A percentile compares a stretch with the other conserved stretches of the same genome.
phyloP scores from a whole-genome alignment of 2,329 filamentous ascomycete genomes.

The Mycosphaerella arachidis region DNA sequence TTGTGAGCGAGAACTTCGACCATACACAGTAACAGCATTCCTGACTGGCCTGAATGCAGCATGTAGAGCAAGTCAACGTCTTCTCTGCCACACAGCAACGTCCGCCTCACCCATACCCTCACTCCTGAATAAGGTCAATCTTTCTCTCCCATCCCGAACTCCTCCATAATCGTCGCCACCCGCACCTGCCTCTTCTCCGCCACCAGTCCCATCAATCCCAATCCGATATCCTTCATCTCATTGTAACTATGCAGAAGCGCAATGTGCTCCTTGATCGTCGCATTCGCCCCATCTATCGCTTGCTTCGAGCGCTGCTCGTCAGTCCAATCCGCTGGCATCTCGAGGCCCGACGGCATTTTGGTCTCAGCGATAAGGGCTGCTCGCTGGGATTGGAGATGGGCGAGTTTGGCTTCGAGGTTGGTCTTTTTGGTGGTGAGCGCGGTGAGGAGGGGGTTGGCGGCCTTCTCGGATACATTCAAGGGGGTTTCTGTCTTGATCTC shows the following conservation, averaged over 20 bases:
- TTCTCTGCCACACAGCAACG: neutral
- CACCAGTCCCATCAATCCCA: conserved; percentile 62
- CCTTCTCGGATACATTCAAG: neutral
- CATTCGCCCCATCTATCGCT: conserved; percentile 43
- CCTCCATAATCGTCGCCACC: conserved; percentile 47
- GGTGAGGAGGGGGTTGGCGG: conserved; percentile 18
- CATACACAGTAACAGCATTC: too few species aligned
- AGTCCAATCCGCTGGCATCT: conserved; percentile 22
- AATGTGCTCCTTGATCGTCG: conserved; percentile 60
- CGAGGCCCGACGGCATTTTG: conserved; percentile 27
- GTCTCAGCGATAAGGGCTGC: conserved; percentile 30
- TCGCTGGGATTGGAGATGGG: conserved; percentile 43
- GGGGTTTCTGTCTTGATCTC: neutral
- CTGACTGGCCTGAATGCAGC: too few species aligned
- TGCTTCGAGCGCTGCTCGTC: conserved; percentile 23
- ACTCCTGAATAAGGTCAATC: conserved; percentile 34
- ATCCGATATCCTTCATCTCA: conserved; percentile 64
- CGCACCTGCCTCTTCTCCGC: conserved; percentile 59
- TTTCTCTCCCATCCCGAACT: conserved; percentile 42
- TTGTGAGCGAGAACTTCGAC: too few species aligned
- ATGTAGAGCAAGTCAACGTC: neutral
- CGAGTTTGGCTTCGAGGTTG: conserved; percentile 46
- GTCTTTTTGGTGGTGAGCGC: conserved; percentile 29
- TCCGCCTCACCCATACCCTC: too few species aligned
- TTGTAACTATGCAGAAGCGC: conserved; percentile 64